phyloP scores from a whole-genome alignment of 208 protist genomes.

The Leishmania guyanensis region DNA sequence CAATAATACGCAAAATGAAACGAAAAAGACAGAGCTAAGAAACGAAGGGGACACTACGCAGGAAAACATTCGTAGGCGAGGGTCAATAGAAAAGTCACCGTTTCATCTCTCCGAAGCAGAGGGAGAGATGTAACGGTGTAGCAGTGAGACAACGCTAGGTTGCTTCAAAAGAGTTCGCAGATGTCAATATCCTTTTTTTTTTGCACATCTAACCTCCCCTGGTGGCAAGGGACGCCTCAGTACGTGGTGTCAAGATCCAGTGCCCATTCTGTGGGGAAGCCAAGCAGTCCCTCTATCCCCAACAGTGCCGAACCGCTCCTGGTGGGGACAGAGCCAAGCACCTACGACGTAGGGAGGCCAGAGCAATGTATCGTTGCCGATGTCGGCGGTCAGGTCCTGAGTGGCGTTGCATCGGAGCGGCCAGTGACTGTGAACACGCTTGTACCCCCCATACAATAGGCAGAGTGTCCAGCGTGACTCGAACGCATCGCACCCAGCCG shows the following conservation, averaged over 20 bases:
- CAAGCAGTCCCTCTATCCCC: neutral
- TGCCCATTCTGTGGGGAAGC: neutral
- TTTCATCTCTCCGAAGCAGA: neutral
- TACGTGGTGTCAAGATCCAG: neutral
- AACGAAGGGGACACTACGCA: neutral
- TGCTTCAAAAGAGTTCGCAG: neutral
- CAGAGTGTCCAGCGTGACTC: neutral
- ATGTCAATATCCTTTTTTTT: neutral
- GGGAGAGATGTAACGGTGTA: neutral
- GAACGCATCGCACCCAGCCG: neutral
- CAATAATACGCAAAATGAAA: neutral
- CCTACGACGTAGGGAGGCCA: neutral
- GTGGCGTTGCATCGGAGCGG: neutral
- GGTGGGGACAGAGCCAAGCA: neutral
- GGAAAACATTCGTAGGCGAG: neutral
- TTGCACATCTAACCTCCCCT: neutral
- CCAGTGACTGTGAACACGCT: neutral
- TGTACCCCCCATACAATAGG: neutral
- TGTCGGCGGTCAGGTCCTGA: neutral
- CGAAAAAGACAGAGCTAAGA: neutral
- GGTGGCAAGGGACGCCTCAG: neutral
- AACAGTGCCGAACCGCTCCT: neutral
- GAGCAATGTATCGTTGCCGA: neutral
- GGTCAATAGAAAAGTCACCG: neutral
- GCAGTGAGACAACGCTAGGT: neutral